Base-by-base conservation (phyloP, 139 green algal species). In the Chlamydomonas urium region DNA sequence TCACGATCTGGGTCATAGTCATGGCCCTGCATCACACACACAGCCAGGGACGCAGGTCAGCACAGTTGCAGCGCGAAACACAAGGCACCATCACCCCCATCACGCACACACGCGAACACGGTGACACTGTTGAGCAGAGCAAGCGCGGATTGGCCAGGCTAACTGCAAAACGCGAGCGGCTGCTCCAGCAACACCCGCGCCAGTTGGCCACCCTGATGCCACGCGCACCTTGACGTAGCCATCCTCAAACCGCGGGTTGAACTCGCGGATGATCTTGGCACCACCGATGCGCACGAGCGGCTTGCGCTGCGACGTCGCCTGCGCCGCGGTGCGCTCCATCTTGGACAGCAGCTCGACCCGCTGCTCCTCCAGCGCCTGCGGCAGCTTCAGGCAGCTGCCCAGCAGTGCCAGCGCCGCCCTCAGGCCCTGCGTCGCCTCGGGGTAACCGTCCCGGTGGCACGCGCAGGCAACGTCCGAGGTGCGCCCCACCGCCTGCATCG, bases 211-310 rank as follows among this genome's bases (percentile, higher is more conserved):
- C n/a, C n/a, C n/a, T n/a, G n/a, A n/a, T n/a, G n/a, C n/a, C n/a
- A n/a, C n/a, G n/a, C n/a, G n/a, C n/a, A n/a, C n/a, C n/a, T n/a
- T n/a, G n/a, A n/a, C 81, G 72, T 79, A 94, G 66, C 93, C 86
- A 29, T 96, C 90, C 83, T 98, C 93, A 66, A 93, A 98, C 31
- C 88, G 80, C 0, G 94, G 94, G 77, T 96, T 98, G 84, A 84
- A 95, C 72, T 85, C 80, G 4, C 72, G 68, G 6, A 21, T 26
- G 10, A 10, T 63, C 53, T 26, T 14, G 6, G 26, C 14, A 34
- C 10, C 17, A 14, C 17, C 21, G 53, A 6, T 32, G 17, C 53
- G 21, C 6, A 63, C 53, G 6, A 63, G 53, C n/a, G 53, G 53
- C 26, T 6, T 33, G 17, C 53, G 24, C 24, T 31, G 6, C 26